Conservation (phyloP, 805 yeast genomes). For the Candida quercuum region DNA sequence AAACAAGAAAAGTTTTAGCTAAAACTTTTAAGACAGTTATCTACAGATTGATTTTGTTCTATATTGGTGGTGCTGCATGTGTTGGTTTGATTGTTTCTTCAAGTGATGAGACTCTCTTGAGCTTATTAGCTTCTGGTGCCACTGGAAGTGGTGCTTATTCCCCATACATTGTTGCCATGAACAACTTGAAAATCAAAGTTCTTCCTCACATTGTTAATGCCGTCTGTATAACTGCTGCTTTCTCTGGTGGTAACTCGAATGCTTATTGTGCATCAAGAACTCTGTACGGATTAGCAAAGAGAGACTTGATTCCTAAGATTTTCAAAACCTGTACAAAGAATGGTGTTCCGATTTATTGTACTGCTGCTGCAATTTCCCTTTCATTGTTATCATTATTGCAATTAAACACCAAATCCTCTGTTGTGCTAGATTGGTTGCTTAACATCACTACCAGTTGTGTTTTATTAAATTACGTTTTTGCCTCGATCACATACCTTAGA, state of each 20-base stretch:
- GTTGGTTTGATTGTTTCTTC: constrained; percentile 63
- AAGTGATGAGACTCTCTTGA: constrained; percentile 45
- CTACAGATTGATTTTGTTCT: constrained; percentile 52
- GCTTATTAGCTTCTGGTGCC: constrained; percentile 36
- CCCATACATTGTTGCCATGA: constrained; percentile 56
- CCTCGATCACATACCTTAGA: neutral
- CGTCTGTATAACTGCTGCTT: constrained; percentile 46
- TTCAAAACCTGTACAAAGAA: constrained; percentile 53
- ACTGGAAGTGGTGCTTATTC: constrained; percentile 42
- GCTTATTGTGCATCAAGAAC: constrained; percentile 59
- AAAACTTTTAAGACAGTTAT: constrained; percentile 69
- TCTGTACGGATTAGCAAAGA: constrained; percentile 46
- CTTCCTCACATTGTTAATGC: constrained; percentile 49
- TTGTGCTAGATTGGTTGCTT: constrained; percentile 66
- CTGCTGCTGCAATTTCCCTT: constrained; percentile 47
- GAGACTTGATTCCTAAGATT: constrained; percentile 54
- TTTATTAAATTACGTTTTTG: no score
- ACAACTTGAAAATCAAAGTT: constrained; percentile 44
- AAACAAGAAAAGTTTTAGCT: constrained; percentile 66
- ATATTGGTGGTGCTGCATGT: constrained; percentile 56
- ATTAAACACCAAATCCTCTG: constrained; percentile 47
- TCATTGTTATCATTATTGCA: constrained; percentile 63
- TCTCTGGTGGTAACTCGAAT: constrained; percentile 51
- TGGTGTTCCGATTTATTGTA: constrained; percentile 74
- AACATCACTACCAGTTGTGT: constrained; percentile 46